These are phyloP conservation scores for Cotoneaster glaucophyllus DNA, from an alignment of 306 rosid species.

Conservation along the genomic window DNA sequence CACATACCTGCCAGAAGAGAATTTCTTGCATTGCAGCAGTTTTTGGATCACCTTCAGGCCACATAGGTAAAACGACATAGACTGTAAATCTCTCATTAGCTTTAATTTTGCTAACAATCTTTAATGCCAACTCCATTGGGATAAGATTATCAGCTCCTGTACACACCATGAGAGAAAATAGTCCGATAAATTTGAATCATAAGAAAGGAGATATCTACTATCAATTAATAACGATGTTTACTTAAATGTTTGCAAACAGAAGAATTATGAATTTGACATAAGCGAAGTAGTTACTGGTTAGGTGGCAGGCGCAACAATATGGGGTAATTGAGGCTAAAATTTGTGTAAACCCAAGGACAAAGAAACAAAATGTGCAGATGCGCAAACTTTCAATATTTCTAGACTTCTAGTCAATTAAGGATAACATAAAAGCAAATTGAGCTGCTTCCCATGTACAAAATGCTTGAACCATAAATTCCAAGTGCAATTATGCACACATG, in stretches of 20 bases:
- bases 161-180: constrained; percentile 16
- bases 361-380: neutral
- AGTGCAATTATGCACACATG: neutral
- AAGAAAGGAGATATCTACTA: neutral
- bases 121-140: constrained; percentile 93
- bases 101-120: constrained; percentile 77
- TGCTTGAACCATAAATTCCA: neutral
- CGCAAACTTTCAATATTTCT: neutral
- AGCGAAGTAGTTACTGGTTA: neutral
- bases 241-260: constrained; percentile 4
- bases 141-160: constrained; percentile 96
- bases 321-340: neutral
- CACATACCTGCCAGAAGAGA: constrained; percentile 90
- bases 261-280: constrained; percentile 1
- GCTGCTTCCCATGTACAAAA: neutral
- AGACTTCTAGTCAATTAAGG: neutral
- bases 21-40: constrained; percentile 82
- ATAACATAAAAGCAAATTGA: neutral
- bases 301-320: neutral
- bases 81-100: constrained; percentile 88
- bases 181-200: neutral
- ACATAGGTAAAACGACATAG: constrained; percentile 75
- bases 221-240: neutral
- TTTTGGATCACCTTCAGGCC: constrained; percentile 98
- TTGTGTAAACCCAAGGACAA: neutral